Evolutionary conservation across 2,329 filamentous ascomycete species (phyloP), one percentile per base, ranked within the genome.

Genomic region (Colletotrichum sp.): DNA sequence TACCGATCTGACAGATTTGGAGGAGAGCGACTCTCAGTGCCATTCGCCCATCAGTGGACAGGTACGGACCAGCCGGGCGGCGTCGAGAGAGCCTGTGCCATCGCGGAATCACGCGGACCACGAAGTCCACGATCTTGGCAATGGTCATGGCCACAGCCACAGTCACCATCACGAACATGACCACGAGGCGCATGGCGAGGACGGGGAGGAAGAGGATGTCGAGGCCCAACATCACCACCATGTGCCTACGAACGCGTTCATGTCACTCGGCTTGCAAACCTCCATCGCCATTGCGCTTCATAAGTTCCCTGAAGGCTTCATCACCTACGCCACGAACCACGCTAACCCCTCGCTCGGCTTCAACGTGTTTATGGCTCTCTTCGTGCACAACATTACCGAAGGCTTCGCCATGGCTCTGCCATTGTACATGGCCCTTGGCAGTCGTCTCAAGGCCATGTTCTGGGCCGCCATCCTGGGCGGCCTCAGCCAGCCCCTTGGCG

Each of bases 321-420:
- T 99, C 78, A 98, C 96, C 1, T 99, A 97, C 82, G 96, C 97
- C 12, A 98, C 97, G 12, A 99, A 98, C 83, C 97, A 99, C 81
- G 96, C 95, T 15, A 98, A 96, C 81, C 96, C 97, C 0, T 88
- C 90, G 0, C 90, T 99, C 0, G 97, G 97, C 24, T 92, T 98
- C 83, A 94, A 94, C 66, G 95, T 99, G 69, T 99, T 99, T 85
- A 90, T 98, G 83, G 96, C 97, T 1, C 90, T 99, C 9, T 98
- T 98, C 81, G 96, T 99, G 73, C 97, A 99, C 88, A 99, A 98
- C 85, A 98, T 99, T 79, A 96, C 95, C 33, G 97, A 99, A 85
- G 97, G 97, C 3, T 98, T 98, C 81, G 95, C 96, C 75, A 93
- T 99, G 89, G 95, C 95, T 0, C 86, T 99, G 1, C 97, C 97